Percentiles rank a stretch among this genome's conserved stretches.
Evolutionary conservation across 257 asterid genomes (phyloP).

Genomic region (Solanum virginianum): DNA sequence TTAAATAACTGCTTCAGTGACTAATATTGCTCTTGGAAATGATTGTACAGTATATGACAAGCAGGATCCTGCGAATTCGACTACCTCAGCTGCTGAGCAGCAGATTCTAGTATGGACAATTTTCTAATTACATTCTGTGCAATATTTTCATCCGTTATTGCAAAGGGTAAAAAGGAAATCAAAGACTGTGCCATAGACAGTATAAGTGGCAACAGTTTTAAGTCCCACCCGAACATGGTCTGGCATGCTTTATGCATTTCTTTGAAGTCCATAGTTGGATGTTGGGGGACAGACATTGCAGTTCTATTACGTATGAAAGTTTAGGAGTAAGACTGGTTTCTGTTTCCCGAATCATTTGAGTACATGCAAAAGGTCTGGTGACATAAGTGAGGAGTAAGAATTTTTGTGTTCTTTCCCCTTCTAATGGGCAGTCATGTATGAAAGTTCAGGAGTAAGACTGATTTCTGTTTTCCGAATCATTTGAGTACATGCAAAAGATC

Average conservation of each 20-base stretch:
- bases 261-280: not conserved
- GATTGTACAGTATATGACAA: conserved; percentile 45
- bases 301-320: not conserved
- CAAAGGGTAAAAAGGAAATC: not conserved
- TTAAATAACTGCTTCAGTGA: not conserved
- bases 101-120: conserved; percentile 71
- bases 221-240: not conserved
- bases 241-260: not conserved
- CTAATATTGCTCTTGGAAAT: conserved; percentile 10
- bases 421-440: not conserved
- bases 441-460: not conserved
- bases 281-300: not conserved
- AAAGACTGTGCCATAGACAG: not conserved
- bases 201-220: not conserved
- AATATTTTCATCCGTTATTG: not conserved
- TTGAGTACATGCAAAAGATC: not conserved
- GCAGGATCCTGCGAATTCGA: conserved; percentile 45
- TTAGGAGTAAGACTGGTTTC: not conserved
- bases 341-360: not conserved
- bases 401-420: not conserved
- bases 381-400: not conserved
- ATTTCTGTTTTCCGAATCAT: not conserved
- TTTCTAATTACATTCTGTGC: conserved; percentile 1
- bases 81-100: conserved; percentile 79
- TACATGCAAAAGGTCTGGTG: not conserved